A percentile compares a stretch with the other conserved stretches of the same genome.
phyloP scores from a whole-genome alignment of 352 stramenopile genomes.

The Paralagenidium karlingii region DNA sequence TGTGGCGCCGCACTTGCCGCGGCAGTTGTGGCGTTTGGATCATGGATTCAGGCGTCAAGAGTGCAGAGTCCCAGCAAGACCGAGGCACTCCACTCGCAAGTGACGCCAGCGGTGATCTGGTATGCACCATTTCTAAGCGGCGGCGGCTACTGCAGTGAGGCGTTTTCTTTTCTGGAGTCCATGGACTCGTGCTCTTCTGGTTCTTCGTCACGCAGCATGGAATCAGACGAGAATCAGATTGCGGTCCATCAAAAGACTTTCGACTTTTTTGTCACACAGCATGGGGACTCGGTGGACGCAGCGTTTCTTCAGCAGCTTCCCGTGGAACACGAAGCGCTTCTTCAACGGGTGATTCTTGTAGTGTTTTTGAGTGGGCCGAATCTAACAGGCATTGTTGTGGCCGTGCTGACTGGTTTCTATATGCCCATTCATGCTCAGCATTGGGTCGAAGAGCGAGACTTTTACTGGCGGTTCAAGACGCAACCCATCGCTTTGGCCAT shows the following conservation, averaged over 20 bases:
- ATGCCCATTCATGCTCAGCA: slow-evolving; percentile 21
- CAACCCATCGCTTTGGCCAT: slow-evolving; percentile 48
- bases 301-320: slow-evolving; percentile 48
- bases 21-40: too few species aligned
- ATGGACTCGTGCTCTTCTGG: slow-evolving; percentile 1
- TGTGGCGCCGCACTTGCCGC: too few species aligned
- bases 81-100: too few species aligned
- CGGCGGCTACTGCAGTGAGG: slow-evolving; percentile 88
- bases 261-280: slow-evolving; percentile 42
- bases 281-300: slow-evolving; percentile 53
- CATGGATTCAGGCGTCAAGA: too few species aligned
- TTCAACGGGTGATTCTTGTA: too few species aligned
- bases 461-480: slow-evolving; percentile 33
- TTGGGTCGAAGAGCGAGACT: slow-evolving; percentile 64
- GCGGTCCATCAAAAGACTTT: slow-evolving; percentile 18
- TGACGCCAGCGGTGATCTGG: slow-evolving; percentile 72
- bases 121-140: slow-evolving; percentile 86
- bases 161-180: slow-evolving; percentile 45
- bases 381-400: too few species aligned
- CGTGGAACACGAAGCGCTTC: slow-evolving; percentile 34
- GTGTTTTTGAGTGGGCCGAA: too few species aligned
- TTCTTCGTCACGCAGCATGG: slow-evolving; percentile 25
- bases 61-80: too few species aligned
- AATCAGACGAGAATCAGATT: background rate
- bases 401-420: too few species aligned